phyloP scores from a whole-genome alignment of 2,329 filamentous ascomycete genomes.

The Monosporascus sp. region DNA sequence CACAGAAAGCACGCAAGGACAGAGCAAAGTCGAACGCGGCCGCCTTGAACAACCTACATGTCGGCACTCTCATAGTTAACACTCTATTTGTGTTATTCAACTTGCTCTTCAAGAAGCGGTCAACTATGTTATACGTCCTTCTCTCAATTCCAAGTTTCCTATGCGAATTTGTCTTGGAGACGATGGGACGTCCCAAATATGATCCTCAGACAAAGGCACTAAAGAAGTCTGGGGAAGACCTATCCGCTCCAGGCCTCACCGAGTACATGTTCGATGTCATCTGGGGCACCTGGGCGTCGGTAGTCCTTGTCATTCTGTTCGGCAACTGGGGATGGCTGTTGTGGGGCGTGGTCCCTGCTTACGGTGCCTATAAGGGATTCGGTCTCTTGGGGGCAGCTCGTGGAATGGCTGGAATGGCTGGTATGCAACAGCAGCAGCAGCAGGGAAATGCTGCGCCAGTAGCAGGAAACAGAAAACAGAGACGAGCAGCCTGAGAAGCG shows the following conservation, averaged over 20 bases:
- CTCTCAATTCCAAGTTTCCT: conserved; percentile 69
- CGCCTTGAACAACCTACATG: conserved; percentile 75
- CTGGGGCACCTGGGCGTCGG: conserved; percentile 85
- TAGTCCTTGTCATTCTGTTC: conserved; percentile 65
- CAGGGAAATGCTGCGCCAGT: conserved; percentile 27
- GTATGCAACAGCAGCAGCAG: conserved; percentile 33
- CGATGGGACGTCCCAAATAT: conserved; percentile 72
- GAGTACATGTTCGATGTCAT: conserved; percentile 98
- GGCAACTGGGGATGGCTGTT: conserved; percentile 70
- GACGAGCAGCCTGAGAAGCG: conserved; percentile 41
- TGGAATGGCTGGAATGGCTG: conserved; percentile 49
- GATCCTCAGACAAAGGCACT: conserved; percentile 60
- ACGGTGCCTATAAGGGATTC: conserved; percentile 48
- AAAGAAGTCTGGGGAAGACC: conserved; percentile 75
- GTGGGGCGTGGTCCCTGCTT: conserved; percentile 50
- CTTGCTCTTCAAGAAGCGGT: conserved; percentile 59
- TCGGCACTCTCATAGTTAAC: conserved; percentile 69
- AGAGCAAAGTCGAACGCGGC: conserved; percentile 71
- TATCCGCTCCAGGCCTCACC: conserved; percentile 80
- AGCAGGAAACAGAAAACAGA: conserved; percentile 47
- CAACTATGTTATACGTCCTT: conserved; percentile 61
- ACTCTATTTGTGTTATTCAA: conserved; percentile 67
- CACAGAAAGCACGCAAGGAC: conserved; percentile 59
- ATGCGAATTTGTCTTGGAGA: conserved; percentile 83
- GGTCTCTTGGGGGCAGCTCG: conserved; percentile 49